These are phyloP conservation scores for Apiospora kogelbergensis DNA, from an alignment of 2,329 filamentous ascomycete species.

Conservation along the genomic window DNA sequence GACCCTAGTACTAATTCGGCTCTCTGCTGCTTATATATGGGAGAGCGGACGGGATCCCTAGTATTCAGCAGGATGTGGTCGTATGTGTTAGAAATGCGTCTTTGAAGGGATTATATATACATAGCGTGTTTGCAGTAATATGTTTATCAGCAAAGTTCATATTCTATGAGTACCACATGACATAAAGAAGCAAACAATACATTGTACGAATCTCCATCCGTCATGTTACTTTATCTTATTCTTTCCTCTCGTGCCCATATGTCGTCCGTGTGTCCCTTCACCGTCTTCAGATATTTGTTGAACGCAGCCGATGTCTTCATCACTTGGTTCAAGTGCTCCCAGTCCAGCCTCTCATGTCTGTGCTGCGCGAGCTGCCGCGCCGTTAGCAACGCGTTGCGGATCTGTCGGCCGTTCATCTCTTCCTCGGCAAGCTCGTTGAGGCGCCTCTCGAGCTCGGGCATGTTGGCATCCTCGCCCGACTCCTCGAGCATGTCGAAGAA, in stretches of 20 bases:
- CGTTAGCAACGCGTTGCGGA: conserved; percentile 35
- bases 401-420: conserved; percentile 40
- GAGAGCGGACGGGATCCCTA: no score
- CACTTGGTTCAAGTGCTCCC: conserved; percentile 20
- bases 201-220: background rate
- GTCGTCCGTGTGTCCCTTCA: conserved; percentile 20
- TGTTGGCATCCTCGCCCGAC: conserved; percentile 20
- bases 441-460: conserved; percentile 15
- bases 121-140: no score
- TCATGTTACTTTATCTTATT: background rate
- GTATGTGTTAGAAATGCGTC: no score
- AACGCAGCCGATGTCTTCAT: conserved; percentile 21
- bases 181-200: background rate
- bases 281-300: conserved; percentile 20
- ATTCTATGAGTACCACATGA: background rate
- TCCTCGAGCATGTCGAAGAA: conserved; percentile 18
- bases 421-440: conserved; percentile 29
- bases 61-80: no score
- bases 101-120: no score
- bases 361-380: conserved; percentile 20
- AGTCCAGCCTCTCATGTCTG: conserved; percentile 17
- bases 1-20: no score
- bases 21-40: no score
- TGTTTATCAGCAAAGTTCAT: background rate
- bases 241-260: conserved; percentile 16